Percentiles rank a stretch among this genome's conserved stretches.
Evolutionary conservation across 768 basidiomycete species (phyloP).

Genomic region (Psilocybe cubensis): DNA sequence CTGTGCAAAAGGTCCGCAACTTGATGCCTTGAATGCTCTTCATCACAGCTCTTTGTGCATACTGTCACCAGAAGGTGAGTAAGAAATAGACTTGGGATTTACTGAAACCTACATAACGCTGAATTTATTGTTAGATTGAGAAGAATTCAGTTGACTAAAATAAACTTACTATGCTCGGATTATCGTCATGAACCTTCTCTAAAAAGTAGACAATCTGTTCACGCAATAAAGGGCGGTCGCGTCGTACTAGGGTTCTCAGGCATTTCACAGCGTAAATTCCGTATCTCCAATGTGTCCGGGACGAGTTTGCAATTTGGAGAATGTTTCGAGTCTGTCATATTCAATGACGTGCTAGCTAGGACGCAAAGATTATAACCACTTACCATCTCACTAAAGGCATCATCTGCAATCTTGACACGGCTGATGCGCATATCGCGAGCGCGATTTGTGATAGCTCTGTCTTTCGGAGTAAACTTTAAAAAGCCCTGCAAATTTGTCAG

Average conservation of each 20-base stretch:
- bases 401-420: constrained; percentile 45
- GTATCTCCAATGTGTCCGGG: constrained; percentile 81
- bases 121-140: constrained; percentile 9
- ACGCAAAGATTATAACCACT: constrained; percentile 19
- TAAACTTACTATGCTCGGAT: constrained; percentile 65
- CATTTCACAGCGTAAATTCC: constrained; percentile 69
- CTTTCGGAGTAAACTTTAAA: constrained; percentile 36
- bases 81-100: not conserved
- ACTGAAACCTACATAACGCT: constrained; percentile 61
- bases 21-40: constrained; percentile 81
- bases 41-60: constrained; percentile 75
- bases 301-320: constrained; percentile 59
- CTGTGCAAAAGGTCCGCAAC: constrained; percentile 68
- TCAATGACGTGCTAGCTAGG: constrained; percentile 7
- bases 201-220: constrained; percentile 61
- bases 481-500: constrained; percentile 38
- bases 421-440: constrained; percentile 48
- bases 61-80: constrained; percentile 41
- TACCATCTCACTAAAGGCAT: constrained; percentile 48
- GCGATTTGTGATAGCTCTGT: constrained; percentile 40
- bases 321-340: constrained; percentile 42
- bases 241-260: constrained; percentile 68
- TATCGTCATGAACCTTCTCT: constrained; percentile 60
- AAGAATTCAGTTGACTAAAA: not conserved
- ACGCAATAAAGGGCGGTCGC: constrained; percentile 56